These are phyloP conservation scores for Camptophora hylomeconis DNA, from an alignment of 2,329 filamentous ascomycete genomes.

Conservation along the genomic window DNA sequence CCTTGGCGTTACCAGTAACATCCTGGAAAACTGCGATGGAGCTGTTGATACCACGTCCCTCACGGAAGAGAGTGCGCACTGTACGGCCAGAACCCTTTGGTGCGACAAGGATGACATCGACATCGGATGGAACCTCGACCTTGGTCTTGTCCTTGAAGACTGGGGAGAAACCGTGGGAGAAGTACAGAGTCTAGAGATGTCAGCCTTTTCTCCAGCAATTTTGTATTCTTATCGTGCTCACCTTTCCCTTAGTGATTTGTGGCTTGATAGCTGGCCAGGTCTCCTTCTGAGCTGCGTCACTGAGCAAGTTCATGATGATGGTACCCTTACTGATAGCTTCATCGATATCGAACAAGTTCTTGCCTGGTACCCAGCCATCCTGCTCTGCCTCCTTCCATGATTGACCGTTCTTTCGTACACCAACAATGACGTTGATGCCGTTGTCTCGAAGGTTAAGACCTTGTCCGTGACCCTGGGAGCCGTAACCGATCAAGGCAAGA, in stretches of 20 bases:
- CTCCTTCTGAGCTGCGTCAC: constrained; percentile 94
- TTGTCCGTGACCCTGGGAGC: constrained; percentile 95
- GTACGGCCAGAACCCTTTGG: constrained; percentile 99
- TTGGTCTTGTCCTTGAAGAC: constrained; percentile 99
- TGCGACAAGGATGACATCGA: constrained; percentile 98
- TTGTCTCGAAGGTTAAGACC: constrained; percentile 99
- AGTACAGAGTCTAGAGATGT: constrained; percentile 78
- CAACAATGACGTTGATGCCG: constrained; percentile 96
- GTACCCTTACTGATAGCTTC: constrained; percentile 89
- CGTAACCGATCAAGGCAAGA: constrained; percentile 96
- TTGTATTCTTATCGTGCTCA: constrained; percentile 29
- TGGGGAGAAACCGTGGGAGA: constrained; percentile 99
- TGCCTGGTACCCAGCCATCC: constrained; percentile 96
- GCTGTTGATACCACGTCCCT: constrained; percentile 99
- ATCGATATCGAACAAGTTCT: constrained; percentile 97
- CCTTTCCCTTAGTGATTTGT: constrained; percentile 96
- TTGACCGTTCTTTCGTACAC: constrained; percentile 94
- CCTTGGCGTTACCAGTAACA: constrained; percentile 92
- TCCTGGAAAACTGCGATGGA: constrained; percentile 98
- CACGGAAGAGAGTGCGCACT: constrained; percentile 95
- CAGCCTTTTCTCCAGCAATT: constrained; percentile 7
- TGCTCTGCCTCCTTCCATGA: constrained; percentile 96
- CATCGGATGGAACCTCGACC: constrained; percentile 87
- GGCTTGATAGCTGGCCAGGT: constrained; percentile 98
- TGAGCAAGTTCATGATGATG: constrained; percentile 98